Evolutionary conservation across 208 protist species (phyloP), one percentile per base, ranked within the genome.

Genomic region (Acanthamoeba castellanii): DNA sequence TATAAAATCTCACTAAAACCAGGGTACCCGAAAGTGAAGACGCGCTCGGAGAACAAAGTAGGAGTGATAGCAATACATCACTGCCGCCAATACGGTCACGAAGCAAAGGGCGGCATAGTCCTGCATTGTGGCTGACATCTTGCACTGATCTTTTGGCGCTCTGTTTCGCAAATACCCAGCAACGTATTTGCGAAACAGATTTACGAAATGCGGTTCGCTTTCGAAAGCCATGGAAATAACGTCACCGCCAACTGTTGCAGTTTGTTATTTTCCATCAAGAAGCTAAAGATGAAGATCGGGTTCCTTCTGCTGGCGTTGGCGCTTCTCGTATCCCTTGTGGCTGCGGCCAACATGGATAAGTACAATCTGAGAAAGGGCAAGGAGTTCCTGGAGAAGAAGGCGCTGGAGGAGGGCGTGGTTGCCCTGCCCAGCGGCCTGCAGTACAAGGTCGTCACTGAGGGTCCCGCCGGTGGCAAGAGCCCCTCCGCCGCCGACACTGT

Each of bases 41-140:
- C 78, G 78, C 4, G 78, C 78, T 45, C 78, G 78, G 0, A 87
- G 78, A 14, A 87, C 78, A 34, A 87, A 87, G 30, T 87, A 87
- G 50, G 78, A 87, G 50, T 87, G 78, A 37, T 87, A 87, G n/a
- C 78, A 87, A 42, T 87, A 87, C 78, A 87, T 87, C 47, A 87
- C 78, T 4, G 78, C 78, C 4, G 78, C 45, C 30, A 87, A 22
- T 20, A 87, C 78, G 42, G 78, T 87, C 22, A 87, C 47, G 45
- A 87, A 87, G 27, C 47, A 87, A 16, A 87, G 50, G 42, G 78
- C 27, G 37, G 78, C 78, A 87, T 87, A 87, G 50, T 87, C 78
- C 8, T 87, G 78, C 42, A 87, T 87, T 37, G 78, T 64, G 13
- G 78, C 50, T 8, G 78, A 16, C 78, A 87, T 87, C 50, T 87